A percentile compares a stretch with the other conserved stretches of the same genome.
phyloP scores from a whole-genome alignment of 2,329 filamentous ascomycete genomes.

The Arthrobotrys conoides region DNA sequence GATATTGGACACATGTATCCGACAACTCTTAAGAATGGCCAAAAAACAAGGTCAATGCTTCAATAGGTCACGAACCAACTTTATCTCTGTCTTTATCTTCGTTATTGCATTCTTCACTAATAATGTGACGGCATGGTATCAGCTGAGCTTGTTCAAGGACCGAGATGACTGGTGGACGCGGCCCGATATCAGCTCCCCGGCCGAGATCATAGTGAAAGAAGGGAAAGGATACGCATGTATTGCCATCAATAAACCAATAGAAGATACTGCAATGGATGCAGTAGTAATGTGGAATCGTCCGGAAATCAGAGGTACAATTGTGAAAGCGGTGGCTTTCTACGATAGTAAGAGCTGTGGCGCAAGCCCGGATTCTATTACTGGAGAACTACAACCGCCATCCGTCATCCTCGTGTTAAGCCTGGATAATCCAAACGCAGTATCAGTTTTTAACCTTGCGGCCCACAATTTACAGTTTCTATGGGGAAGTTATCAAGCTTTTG shows the following conservation, averaged over 20 bases:
- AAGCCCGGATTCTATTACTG: background rate
- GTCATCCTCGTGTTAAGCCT: slow-evolving; percentile 23
- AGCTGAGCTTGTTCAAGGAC: slow-evolving; percentile 20
- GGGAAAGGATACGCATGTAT: background rate
- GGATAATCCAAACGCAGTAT: background rate
- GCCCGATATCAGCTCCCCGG: background rate
- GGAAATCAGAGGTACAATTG: background rate
- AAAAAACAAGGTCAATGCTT: background rate
- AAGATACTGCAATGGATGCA: background rate
- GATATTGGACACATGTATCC: background rate
- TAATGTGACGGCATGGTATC: slow-evolving; percentile 32
- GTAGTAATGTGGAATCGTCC: slow-evolving; percentile 48
- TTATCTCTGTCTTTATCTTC: background rate
- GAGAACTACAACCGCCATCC: background rate
- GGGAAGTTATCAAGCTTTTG: slow-evolving; percentile 31
- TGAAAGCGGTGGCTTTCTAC: slow-evolving; percentile 41
- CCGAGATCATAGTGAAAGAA: background rate
- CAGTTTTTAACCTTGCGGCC: background rate
- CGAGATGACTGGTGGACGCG: slow-evolving; percentile 30
- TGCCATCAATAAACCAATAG: background rate
- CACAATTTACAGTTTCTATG: background rate
- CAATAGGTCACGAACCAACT: no score
- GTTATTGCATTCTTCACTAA: background rate
- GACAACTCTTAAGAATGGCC: background rate
- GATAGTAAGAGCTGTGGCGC: background rate